Conservation (phyloP, 2,329 filamentous ascomycete genomes). For the Stemphylium lycopersici region DNA sequence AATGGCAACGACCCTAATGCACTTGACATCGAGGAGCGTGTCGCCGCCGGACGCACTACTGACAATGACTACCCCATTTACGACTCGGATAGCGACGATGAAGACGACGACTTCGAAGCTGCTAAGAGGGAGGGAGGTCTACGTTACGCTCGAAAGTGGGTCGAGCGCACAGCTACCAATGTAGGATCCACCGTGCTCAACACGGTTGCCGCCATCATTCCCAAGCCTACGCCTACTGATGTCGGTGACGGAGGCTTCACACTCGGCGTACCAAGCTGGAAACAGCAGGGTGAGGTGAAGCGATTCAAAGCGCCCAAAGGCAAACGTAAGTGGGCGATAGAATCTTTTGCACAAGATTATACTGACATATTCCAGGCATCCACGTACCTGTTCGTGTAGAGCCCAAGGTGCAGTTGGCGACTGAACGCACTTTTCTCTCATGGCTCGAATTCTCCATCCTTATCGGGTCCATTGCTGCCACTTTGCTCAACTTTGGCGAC, state of each 20-base stretch:
- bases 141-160: slow-evolving; percentile 69
- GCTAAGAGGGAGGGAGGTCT: slow-evolving; percentile 77
- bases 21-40: slow-evolving; percentile 83
- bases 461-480: slow-evolving; percentile 64
- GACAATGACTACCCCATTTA: slow-evolving; percentile 84
- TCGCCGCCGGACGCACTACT: slow-evolving; percentile 64
- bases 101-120: slow-evolving; percentile 76
- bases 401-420: slow-evolving; percentile 96
- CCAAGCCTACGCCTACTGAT: slow-evolving; percentile 51
- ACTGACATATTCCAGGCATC: slow-evolving; percentile 63
- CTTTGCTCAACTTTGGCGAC: slow-evolving; percentile 51
- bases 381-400: slow-evolving; percentile 96
- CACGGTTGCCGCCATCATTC: slow-evolving; percentile 40
- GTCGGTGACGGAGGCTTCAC: slow-evolving; percentile 50
- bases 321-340: slow-evolving; percentile 57
- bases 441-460: slow-evolving; percentile 99
- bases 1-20: slow-evolving; percentile 49
- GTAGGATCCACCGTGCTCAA: slow-evolving; percentile 46
- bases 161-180: slow-evolving; percentile 58
- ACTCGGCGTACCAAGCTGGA: slow-evolving; percentile 54
- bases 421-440: slow-evolving; percentile 91
- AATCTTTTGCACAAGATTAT: not conserved
- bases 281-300: slow-evolving; percentile 50
- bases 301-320: slow-evolving; percentile 75
- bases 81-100: slow-evolving; percentile 85